Conservation (phyloP, 108 stramenopile genomes). For the Pseudonitzschia pungens region DNA sequence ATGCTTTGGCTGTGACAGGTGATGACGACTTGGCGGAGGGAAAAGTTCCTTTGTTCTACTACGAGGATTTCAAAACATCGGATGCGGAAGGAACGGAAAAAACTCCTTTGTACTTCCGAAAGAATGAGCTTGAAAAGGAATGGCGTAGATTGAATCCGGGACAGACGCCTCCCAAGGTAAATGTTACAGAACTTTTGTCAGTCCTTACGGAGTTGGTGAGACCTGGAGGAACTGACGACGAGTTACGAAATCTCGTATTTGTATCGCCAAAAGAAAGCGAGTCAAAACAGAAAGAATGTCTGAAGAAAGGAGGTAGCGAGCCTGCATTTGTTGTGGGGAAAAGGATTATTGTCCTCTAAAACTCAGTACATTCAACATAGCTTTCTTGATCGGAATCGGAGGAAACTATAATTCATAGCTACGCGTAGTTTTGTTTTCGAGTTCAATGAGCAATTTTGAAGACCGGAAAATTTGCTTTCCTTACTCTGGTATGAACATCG, state of each 20-base stretch:
- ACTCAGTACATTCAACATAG: not conserved
- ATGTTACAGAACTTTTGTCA: conserved; percentile 74
- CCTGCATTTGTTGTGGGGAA: conserved; percentile 63
- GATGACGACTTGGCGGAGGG: conserved; percentile 74
- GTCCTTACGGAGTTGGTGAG: conserved; percentile 55
- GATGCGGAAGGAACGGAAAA: conserved; percentile 28
- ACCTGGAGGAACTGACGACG: conserved; percentile 54
- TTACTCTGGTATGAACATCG: not conserved
- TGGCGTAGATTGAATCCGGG: conserved; percentile 47
- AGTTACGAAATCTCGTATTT: conserved; percentile 54
- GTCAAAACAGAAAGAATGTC: conserved; percentile 49
- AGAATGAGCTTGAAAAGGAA: conserved; percentile 58
- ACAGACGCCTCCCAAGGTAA: conserved; percentile 26
- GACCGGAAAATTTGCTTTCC: not conserved
- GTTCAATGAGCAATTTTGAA: too few relatives aligned
- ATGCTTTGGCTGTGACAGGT: conserved; percentile 54
- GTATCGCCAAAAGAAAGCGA: conserved; percentile 65
- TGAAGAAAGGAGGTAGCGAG: conserved; percentile 56
- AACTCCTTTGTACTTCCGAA: conserved; percentile 70
- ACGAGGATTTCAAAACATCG: conserved; percentile 58
- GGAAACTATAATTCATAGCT: not conserved
- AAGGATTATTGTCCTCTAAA: conserved; percentile 63
- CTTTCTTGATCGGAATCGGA: not conserved
- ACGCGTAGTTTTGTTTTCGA: too few relatives aligned
- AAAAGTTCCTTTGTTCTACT: conserved; percentile 79